These are phyloP conservation scores for Groenewaldozyma salmanticensis DNA, from an alignment of 805 yeast genomes.

Conservation along the genomic window DNA sequence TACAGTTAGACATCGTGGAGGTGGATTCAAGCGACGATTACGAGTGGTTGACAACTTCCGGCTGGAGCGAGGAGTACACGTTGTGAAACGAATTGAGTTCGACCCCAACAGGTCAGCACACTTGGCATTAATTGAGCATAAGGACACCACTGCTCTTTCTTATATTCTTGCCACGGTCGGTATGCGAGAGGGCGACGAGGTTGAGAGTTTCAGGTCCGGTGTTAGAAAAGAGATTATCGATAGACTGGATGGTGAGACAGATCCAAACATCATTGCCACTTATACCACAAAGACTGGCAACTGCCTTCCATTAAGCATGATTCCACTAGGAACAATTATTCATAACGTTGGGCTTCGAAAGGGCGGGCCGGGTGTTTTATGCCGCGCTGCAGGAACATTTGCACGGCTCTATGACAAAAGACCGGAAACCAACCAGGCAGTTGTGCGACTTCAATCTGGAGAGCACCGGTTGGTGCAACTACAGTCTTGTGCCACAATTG, in stretches of 20 bases:
- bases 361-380: constrained; percentile 75
- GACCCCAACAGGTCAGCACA: constrained; percentile 94
- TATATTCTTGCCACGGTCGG: constrained; percentile 92
- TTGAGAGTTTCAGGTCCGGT: constrained; percentile 84
- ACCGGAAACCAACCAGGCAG: constrained; percentile 59
- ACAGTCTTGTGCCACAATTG: constrained; percentile 88
- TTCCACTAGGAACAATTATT: constrained; percentile 87
- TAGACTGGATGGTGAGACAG: constrained; percentile 86
- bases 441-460: constrained; percentile 78
- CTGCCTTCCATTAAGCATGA: constrained; percentile 84
- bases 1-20: constrained; percentile 92
- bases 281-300: constrained; percentile 88
- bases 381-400: constrained; percentile 90
- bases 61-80: constrained; percentile 56
- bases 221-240: constrained; percentile 63
- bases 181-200: constrained; percentile 81
- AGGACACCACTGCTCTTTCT: constrained; percentile 49
- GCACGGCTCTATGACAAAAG: constrained; percentile 78
- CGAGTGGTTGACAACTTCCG: constrained; percentile 75
- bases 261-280: constrained; percentile 82
- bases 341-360: constrained; percentile 77
- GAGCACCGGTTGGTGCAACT: constrained; percentile 85
- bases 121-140: constrained; percentile 72
- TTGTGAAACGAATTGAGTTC: constrained; percentile 81
- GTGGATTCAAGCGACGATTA: constrained; percentile 86